phyloP scores from a whole-genome alignment of 306 rosid genomes.

The Trifolium pratense region DNA sequence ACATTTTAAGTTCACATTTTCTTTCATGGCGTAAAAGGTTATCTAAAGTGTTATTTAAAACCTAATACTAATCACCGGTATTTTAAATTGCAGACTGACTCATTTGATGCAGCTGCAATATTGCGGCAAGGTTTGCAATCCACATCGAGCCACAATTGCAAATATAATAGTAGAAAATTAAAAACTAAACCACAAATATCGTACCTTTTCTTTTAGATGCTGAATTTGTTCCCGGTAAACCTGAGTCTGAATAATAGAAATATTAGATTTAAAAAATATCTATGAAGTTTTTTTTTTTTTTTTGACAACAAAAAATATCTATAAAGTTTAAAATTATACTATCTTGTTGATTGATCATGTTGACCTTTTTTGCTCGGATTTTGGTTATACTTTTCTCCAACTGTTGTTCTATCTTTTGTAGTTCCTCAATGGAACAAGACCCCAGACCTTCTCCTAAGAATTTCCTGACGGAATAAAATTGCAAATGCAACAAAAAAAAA shows the following conservation, averaged over 20 bases:
- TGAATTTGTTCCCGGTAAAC: conserved; percentile 66
- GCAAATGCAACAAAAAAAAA: background rate
- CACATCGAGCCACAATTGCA: no score
- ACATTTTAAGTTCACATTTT: no score
- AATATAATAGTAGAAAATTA: no score
- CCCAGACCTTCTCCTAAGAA: conserved; percentile 72
- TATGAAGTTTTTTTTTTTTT: background rate
- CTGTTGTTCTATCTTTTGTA: conserved; percentile 66
- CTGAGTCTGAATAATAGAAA: conserved; percentile 54
- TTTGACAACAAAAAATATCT: background rate
- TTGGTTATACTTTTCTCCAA: conserved; percentile 63
- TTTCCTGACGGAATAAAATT: conserved; percentile 54
- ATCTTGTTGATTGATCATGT: background rate
- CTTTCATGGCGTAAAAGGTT: no score
- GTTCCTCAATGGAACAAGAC: conserved; percentile 66
- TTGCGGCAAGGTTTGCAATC: no score
- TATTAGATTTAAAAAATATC: background rate
- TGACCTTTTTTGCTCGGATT: conserved; percentile 74
- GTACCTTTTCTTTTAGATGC: conserved; percentile 70
- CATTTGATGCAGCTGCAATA: no score
- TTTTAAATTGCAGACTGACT: no score
- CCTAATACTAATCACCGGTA: background rate
- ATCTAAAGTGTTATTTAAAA: no score
- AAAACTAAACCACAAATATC: background rate
- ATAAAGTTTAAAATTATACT: background rate